A percentile compares a stretch with the other conserved stretches of the same genome.
Conservation (phyloP, 805 yeast genomes). For the Priceomyces melissophilus region DNA sequence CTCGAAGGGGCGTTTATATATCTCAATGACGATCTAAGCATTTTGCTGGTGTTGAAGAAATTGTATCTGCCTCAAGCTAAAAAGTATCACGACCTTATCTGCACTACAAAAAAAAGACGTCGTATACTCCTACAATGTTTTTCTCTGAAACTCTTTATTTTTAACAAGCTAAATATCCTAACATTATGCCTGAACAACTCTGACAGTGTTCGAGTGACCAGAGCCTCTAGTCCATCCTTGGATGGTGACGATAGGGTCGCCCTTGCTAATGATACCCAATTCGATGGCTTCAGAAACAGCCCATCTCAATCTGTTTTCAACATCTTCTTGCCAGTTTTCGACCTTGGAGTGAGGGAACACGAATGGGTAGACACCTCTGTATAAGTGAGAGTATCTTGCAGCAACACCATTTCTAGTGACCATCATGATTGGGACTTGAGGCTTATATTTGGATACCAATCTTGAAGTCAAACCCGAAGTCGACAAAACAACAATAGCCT, state of each 20-base stretch:
- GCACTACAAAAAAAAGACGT: background rate
- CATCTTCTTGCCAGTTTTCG: constrained; percentile 94
- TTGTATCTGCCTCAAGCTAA: too few species aligned
- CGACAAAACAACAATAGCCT: constrained; percentile 94
- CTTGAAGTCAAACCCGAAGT: constrained; percentile 95
- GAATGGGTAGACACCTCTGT: constrained; percentile 98
- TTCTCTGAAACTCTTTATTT: too few species aligned
- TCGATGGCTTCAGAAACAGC: constrained; percentile 87
- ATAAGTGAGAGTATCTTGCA: constrained; percentile 93
- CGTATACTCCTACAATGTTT: too few species aligned
- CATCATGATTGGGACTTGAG: constrained; percentile 95
- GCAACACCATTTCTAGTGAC: constrained; percentile 92
- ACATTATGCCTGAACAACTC: constrained; percentile 75
- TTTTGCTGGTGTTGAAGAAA: too few species aligned
- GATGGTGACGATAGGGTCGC: constrained; percentile 88
- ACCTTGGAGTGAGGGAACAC: constrained; percentile 63
- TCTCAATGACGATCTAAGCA: too few species aligned
- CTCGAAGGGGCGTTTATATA: too few species aligned
- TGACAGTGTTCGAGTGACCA: constrained; percentile 98
- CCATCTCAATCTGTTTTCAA: constrained; percentile 89
- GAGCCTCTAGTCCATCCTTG: constrained; percentile 99
- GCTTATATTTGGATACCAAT: constrained; percentile 96
- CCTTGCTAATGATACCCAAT: constrained; percentile 79
- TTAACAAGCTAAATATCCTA: background rate
- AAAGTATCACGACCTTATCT: too few species aligned